Percentiles rank a stretch among this genome's conserved stretches.
These are phyloP conservation scores for Teratosphaeria viscida DNA, from an alignment of 2,329 filamentous ascomycete species.

Conservation along the genomic window DNA sequence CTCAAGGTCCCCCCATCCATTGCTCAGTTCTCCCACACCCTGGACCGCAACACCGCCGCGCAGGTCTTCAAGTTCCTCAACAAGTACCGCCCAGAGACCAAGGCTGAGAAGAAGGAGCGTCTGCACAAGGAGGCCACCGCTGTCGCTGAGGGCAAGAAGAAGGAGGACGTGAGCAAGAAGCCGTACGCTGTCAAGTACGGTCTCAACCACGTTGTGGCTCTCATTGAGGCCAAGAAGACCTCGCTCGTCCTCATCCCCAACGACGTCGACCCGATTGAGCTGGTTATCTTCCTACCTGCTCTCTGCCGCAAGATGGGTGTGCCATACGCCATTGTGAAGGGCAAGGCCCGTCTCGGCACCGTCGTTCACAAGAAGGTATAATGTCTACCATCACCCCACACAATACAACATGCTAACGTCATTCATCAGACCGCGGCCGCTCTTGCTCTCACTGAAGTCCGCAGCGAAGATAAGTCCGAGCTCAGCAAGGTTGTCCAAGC, in stretches of 20 bases:
- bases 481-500: constrained; percentile 91
- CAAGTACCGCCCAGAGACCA: constrained; percentile 99
- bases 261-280: constrained; percentile 98
- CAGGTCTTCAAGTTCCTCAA: constrained; percentile 98
- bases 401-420: not conserved
- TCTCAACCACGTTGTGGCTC: constrained; percentile 96
- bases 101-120: constrained; percentile 99
- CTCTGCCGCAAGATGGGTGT: constrained; percentile 99
- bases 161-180: constrained; percentile 99
- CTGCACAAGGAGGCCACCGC: constrained; percentile 96
- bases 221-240: constrained; percentile 99
- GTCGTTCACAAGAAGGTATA: constrained; percentile 98
- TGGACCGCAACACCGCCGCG: constrained; percentile 92
- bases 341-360: constrained; percentile 97
- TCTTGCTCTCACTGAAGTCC: constrained; percentile 90
- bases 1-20: constrained; percentile 97
- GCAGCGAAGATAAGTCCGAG: constrained; percentile 96
- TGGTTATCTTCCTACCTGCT: constrained; percentile 97
- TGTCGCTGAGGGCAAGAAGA: constrained; percentile 98
- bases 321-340: constrained; percentile 98
- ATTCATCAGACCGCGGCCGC: constrained; percentile 76
- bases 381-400: constrained; percentile 3
- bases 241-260: constrained; percentile 96
- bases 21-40: constrained; percentile 93
- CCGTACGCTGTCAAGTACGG: constrained; percentile 99